Percentiles rank a stretch among this genome's conserved stretches.
Evolutionary conservation across 164 flowering plant genomes (phyloP).

Genomic region (Piper longum): DNA sequence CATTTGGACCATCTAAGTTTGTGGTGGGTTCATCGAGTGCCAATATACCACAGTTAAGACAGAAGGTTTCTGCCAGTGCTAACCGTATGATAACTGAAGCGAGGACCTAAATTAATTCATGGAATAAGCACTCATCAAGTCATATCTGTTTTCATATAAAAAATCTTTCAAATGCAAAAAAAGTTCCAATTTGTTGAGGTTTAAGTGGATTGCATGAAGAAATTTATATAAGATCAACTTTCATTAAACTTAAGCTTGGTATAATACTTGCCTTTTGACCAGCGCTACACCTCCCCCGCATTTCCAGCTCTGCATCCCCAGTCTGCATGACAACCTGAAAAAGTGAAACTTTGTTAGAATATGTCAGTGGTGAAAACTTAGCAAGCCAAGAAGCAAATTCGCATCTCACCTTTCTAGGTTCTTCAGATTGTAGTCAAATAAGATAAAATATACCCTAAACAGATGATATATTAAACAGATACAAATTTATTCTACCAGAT

Average conservation of each 20-base stretch:
- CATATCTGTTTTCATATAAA: no score
- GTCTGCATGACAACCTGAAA: conserved; percentile 92
- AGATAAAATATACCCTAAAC: no score
- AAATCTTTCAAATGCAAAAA: no score
- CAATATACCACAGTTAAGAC: conserved; percentile 94
- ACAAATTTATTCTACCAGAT: no score
- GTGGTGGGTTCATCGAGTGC: conserved; percentile 99
- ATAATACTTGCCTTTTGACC: conserved; percentile 72
- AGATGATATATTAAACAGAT: no score
- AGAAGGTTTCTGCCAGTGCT: conserved; percentile 95
- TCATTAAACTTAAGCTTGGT: not conserved
- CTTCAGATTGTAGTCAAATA: no score
- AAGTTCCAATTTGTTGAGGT: no score
- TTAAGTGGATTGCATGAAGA: no score
- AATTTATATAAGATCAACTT: no score
- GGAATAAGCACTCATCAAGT: not conserved
- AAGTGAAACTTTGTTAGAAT: not conserved
- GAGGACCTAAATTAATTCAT: conserved; percentile 50
- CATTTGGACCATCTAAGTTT: conserved; percentile 87
- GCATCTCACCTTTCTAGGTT: no score
- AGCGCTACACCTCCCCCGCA: conserved; percentile 99
- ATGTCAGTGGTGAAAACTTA: no score
- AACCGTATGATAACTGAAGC: conserved; percentile 92
- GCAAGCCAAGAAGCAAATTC: no score
- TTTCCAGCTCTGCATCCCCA: conserved; percentile 92